Conservation (phyloP, 805 yeast genomes). For the Sugiyamaella valdiviana region DNA sequence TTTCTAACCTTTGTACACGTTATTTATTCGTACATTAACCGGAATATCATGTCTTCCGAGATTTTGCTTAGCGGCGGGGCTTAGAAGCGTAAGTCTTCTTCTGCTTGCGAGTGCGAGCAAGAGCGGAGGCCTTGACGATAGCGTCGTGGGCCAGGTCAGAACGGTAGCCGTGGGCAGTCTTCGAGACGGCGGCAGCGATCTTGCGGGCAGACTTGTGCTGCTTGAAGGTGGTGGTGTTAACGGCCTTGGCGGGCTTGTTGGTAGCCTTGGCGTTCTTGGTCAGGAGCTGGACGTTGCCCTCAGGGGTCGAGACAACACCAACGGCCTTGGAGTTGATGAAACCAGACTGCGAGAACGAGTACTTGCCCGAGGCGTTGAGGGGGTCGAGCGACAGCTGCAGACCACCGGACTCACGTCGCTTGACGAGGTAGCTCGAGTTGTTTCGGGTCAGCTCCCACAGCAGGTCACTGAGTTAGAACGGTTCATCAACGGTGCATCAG, state of each 20-base stretch:
- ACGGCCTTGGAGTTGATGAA: slow-evolving; percentile 45
- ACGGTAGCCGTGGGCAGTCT: slow-evolving; percentile 43
- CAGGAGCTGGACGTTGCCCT: slow-evolving; percentile 37
- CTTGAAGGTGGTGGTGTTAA: slow-evolving; percentile 37
- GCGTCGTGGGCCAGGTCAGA: slow-evolving; percentile 45
- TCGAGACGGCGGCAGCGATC: slow-evolving; percentile 42
- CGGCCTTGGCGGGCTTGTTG: slow-evolving; percentile 43
- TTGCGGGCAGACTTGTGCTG: slow-evolving; percentile 39
- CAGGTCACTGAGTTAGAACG: slow-evolving; percentile 39
- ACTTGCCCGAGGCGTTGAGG: slow-evolving; percentile 41
- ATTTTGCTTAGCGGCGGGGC: slow-evolving; percentile 14
- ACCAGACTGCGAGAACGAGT: slow-evolving; percentile 45
- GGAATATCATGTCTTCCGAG: background rate
- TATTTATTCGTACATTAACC: background rate
- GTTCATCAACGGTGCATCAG: too few relatives aligned
- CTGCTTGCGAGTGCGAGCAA: slow-evolving; percentile 36
- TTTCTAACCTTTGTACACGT: too few relatives aligned
- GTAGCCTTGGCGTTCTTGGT: slow-evolving; percentile 42
- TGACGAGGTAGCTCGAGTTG: slow-evolving; percentile 43
- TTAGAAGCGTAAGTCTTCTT: slow-evolving; percentile 32
- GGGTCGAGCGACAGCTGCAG: slow-evolving; percentile 45
- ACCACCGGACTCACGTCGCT: slow-evolving; percentile 39
- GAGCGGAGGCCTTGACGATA: slow-evolving; percentile 43
- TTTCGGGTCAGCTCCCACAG: slow-evolving; percentile 47
- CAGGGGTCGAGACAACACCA: slow-evolving; percentile 34